Evolutionary conservation across 2,329 filamentous ascomycete species (phyloP).

Genomic region (Pseudocercospora eumusae): DNA sequence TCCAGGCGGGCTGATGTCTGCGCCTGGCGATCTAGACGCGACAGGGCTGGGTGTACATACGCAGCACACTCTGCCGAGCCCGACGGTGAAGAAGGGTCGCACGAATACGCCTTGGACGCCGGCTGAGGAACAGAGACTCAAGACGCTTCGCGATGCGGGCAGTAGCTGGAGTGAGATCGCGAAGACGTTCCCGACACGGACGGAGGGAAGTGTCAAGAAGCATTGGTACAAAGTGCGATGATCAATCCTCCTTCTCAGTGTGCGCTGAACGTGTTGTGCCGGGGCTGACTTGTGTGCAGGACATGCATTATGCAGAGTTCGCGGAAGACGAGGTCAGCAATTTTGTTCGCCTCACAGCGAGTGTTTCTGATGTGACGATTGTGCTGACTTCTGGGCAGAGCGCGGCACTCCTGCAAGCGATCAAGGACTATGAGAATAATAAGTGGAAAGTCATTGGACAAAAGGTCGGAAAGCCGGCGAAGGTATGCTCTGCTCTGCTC

Average conservation of each 20-base stretch:
- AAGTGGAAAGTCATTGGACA: constrained; percentile 98
- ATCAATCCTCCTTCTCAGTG: background rate
- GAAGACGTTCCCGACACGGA: constrained; percentile 92
- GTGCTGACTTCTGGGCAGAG: constrained; percentile 55
- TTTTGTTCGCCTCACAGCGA: constrained; percentile 44
- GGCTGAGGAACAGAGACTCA: constrained; percentile 86
- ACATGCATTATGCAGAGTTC: constrained; percentile 99
- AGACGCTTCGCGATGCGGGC: constrained; percentile 89
- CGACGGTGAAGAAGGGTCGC: constrained; percentile 82
- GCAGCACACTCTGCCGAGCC: constrained; percentile 43
- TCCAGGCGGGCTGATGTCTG: constrained; percentile 33
- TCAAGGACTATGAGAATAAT: constrained; percentile 97
- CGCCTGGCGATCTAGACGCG: constrained; percentile 21
- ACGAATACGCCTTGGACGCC: constrained; percentile 99
- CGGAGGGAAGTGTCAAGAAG: constrained; percentile 98
- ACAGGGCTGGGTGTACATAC: constrained; percentile 32
- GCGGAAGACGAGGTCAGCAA: constrained; percentile 85
- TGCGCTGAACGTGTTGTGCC: background rate
- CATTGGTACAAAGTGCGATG: constrained; percentile 92
- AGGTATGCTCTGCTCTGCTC: constrained; percentile 63
- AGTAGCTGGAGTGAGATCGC: constrained; percentile 98
- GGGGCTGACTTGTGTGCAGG: constrained; percentile 54
- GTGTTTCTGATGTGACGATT: constrained; percentile 19
- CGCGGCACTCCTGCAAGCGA: constrained; percentile 80
- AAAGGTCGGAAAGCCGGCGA: constrained; percentile 96